These are phyloP conservation scores for Crucihimalaya himalaica DNA, from an alignment of 345 rosid genomes.

Conservation along the genomic window DNA sequence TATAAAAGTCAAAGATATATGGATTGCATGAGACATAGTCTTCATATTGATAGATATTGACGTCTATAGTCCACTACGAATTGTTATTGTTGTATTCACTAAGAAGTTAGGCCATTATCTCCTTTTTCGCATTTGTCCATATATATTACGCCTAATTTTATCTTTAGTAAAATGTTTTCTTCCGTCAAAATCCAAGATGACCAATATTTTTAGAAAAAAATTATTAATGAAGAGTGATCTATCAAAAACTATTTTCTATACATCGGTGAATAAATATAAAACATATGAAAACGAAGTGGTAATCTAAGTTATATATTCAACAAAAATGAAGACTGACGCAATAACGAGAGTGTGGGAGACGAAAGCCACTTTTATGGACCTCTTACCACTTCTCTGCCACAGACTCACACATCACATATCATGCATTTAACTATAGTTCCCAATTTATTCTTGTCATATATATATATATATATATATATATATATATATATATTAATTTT, in stretches of 20 bases:
- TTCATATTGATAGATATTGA: not conserved
- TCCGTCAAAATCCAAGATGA: not conserved
- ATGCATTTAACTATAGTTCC: not conserved
- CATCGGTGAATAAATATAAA: not conserved
- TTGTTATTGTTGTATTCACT: not conserved
- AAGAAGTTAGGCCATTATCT: constrained; percentile 22
- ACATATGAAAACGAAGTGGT: not conserved
- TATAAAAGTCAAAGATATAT: not conserved
- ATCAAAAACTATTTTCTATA: not conserved
- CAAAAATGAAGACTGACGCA: not conserved
- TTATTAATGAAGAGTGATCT: not conserved
- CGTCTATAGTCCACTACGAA: constrained; percentile 4
- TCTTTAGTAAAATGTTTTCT: not conserved
- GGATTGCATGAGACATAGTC: not conserved
- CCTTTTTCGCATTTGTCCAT: constrained; percentile 4
- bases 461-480: not conserved
- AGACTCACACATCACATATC: constrained; percentile 5
- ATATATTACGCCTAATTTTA: not conserved
- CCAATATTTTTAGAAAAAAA: not conserved
- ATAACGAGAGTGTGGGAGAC: constrained; percentile 13
- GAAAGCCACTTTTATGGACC: constrained; percentile 4
- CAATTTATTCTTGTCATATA: not conserved
- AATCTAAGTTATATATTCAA: not conserved
- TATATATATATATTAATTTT: not conserved
- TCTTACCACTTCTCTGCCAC: not conserved